Percentiles rank a stretch among this genome's conserved stretches.
These are phyloP conservation scores for Aspergillus sp. DNA, from an alignment of 2,329 filamentous ascomycete species.

Conservation along the genomic window DNA sequence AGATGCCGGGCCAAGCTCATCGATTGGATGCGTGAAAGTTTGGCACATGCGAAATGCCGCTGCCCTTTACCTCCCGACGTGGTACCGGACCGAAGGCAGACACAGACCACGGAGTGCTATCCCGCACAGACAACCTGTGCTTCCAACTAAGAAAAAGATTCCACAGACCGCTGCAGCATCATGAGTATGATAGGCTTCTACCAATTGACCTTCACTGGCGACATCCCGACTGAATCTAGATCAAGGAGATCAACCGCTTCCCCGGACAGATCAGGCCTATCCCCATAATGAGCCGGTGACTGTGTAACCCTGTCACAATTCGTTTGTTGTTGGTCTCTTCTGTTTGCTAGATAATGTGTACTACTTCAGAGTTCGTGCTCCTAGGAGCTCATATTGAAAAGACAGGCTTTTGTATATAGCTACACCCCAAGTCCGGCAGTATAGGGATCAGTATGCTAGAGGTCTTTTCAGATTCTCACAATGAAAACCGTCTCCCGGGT, in stretches of 20 bases:
- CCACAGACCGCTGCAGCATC: not conserved
- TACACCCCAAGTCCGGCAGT: too few relatives aligned
- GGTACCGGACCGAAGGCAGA: not conserved
- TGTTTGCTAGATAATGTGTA: not conserved
- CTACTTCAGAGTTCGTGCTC: not conserved
- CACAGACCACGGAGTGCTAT: not conserved
- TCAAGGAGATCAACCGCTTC: not conserved
- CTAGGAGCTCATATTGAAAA: not conserved
- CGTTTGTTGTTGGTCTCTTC: not conserved
- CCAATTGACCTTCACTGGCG: not conserved
- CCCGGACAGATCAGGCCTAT: not conserved
- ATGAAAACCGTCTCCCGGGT: conserved; percentile 4
- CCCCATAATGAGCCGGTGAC: not conserved
- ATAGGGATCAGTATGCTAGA: not conserved
- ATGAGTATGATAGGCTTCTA: not conserved
- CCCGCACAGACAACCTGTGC: not conserved
- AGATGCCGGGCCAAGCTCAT: not conserved
- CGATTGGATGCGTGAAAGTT: not conserved
- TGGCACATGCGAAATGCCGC: conserved; percentile 2
- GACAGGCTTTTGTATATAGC: not conserved
- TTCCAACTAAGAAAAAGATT: not conserved
- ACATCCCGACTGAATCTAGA: not conserved
- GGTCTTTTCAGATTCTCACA: not conserved
- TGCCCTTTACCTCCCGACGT: conserved; percentile 7
- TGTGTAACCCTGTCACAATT: not conserved